A percentile compares a stretch with the other conserved stretches of the same genome.
phyloP scores from a whole-genome alignment of 2,329 filamentous ascomycete species.

The Colletotrichum agaves region DNA sequence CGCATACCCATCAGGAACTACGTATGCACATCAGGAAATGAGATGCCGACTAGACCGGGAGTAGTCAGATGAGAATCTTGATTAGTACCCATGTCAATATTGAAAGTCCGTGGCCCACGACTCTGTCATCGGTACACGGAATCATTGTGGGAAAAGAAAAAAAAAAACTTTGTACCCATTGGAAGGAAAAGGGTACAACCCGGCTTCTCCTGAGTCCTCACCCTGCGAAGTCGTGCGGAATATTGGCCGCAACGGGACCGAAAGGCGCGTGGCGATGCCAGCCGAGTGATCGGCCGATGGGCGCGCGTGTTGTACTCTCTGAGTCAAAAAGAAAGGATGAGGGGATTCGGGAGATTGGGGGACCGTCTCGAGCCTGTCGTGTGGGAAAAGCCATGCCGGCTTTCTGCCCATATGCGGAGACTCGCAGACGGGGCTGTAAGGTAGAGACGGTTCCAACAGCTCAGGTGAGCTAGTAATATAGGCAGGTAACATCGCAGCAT shows the following conservation, averaged over 20 bases:
- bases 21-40: background rate
- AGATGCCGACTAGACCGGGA: background rate
- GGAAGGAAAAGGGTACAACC: background rate
- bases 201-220: slow-evolving; percentile 20
- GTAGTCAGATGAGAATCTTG: slow-evolving; percentile 4
- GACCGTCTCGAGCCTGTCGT: background rate
- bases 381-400: background rate
- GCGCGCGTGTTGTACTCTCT: background rate
- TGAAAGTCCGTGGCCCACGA: background rate
- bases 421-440: background rate
- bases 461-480: slow-evolving; percentile 13
- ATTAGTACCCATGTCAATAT: slow-evolving; percentile 31
- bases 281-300: background rate
- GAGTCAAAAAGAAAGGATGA: background rate
- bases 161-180: slow-evolving; percentile 23
- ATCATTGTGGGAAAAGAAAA: background rate
- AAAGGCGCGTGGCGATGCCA: background rate
- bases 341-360: background rate
- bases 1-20: background rate
- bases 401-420: background rate
- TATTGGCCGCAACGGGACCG: slow-evolving; percentile 5
- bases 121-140: background rate
- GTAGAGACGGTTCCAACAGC: background rate
- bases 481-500: slow-evolving; percentile 19
- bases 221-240: slow-evolving; percentile 9